Base-by-base conservation (phyloP, 495 filamentous ascomycete species). In the Xylaria curta region DNA sequence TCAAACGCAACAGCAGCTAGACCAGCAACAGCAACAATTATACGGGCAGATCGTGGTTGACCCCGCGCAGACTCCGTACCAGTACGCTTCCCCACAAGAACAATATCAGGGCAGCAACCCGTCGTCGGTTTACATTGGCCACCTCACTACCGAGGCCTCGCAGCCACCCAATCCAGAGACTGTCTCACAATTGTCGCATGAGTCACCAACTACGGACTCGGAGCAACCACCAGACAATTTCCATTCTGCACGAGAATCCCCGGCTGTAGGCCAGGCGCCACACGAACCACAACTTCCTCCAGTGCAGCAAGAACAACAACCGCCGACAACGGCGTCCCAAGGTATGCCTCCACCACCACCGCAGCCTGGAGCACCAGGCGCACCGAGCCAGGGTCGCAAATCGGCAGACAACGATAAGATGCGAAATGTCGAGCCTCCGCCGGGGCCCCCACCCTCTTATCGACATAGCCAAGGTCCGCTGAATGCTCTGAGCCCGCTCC, bases 101-200 rank as follows among this genome's bases (percentile, higher is more conserved):
- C 79, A 81, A 61, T 82, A 83, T 68, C 84, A 80, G 70, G 71
- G 72, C 66, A 79, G 75, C 63, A 76, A 62, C 67, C 78, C 75
- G 54, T 74, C 72, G 10, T 75, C 78, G 3, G 44, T 72, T 15
- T 81, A 81, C 62, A 69, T 75, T 26, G 75, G 79, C 6, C 83
- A 85, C 68, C 80, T 83, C 58, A 77, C 76, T 73, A 83, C 77
- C 51, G 69, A 74, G 64, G 71, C 76, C 63, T 76, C 80, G 53
- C 82, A 84, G 68, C 80, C 78, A n/a, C 82, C 85, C 21, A 87
- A 87, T 71, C 80, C 85, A 19, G 84, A 88, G 74, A 81, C 86
- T 60, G 69, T 89, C 70, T 85, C 88, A 49, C 89, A 91, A 78
- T 80, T 90, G 70, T 92, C 90, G 76, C 87, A 86, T 80, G 90